Base-by-base conservation (phyloP, 176 grass and related monocot species). In the Aegilops bicornis region DNA sequence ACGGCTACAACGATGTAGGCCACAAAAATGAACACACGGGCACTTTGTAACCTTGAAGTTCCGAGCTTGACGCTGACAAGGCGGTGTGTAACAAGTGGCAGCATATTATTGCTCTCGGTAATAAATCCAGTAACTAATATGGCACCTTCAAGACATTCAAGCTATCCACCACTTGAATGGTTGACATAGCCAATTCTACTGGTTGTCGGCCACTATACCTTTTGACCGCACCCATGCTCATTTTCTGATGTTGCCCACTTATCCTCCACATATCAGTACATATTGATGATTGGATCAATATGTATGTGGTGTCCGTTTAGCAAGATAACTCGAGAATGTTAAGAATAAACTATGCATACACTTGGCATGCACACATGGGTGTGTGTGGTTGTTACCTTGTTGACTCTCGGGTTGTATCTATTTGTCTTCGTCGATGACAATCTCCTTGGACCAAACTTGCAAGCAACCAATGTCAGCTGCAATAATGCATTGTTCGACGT, bases 1-100 rank as follows among this genome's bases (percentile, higher is more conserved):
- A 56, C 0, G 6, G 2, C 5, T 1, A 6, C 52, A 11, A 20
- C 0, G 17, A 56, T 5, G 17, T 20, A 0, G 2, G 6, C 6
- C 52, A 58, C 7, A 20, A 22, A 56, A 58, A 22, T 22, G 19
- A 58, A 22, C 54, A 2, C 54, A 22, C 17, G 0, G 2, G 19
- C 19, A 19, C 47, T 0, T 19, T 54, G 50, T 58, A 22, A 58
- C 19, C 7, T 22, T 22, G 19, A 58, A 22, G 7, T 22, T 58
- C 6, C 0, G 2, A 22, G 54, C 54, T 22, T 22, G 19, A 3
- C 2, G 0, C 54, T 22, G 7, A 58, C 54, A 22, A 58, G 19
- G 7, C 19, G 54, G 7, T 0, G 54, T 22, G 7, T 58, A 7
- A 22, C 17, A 56, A 58, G 6, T 58, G 54, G 54, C 19, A 58